Evolutionary conservation across 1,284 basidiomycete genomes (phyloP).

Genomic region (Microbotryum saponariae): DNA sequence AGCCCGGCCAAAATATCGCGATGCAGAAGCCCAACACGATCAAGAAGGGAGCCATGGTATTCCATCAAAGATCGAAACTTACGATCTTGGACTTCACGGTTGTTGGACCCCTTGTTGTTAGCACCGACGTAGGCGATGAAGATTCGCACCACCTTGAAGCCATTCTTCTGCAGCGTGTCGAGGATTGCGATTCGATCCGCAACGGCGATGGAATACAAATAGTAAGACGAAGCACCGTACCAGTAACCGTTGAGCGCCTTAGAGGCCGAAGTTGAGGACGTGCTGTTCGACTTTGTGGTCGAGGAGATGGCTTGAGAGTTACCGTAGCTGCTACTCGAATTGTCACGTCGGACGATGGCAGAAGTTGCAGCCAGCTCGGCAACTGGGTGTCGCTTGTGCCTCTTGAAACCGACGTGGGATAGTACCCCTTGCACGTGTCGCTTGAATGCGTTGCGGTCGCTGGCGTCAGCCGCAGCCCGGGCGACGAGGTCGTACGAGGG

Average conservation of each 20-base stretch:
- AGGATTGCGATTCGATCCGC: conserved; percentile 30
- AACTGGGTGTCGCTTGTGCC: no score
- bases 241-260: conserved; percentile 10
- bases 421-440: no score
- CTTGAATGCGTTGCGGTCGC: no score
- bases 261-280: neutral
- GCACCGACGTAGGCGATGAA: conserved; percentile 29
- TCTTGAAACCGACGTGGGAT: no score
- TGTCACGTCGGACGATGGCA: no score
- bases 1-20: neutral
- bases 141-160: conserved; percentile 35
- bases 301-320: neutral
- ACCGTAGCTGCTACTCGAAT: no score
- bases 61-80: neutral
- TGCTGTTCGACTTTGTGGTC: neutral
- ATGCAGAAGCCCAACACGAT: no score
- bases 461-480: no score
- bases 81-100: conserved; percentile 18
- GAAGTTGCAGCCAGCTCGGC: no score
- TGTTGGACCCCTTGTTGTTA: conserved; percentile 34
- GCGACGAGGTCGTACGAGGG: no score
- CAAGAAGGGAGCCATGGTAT: no score
- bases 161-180: conserved; percentile 33
- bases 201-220: conserved; percentile 31
- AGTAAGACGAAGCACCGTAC: conserved; percentile 36